Base-by-base conservation (phyloP, 2,329 filamentous ascomycete species). In the Hirsutella minnesotensis region DNA sequence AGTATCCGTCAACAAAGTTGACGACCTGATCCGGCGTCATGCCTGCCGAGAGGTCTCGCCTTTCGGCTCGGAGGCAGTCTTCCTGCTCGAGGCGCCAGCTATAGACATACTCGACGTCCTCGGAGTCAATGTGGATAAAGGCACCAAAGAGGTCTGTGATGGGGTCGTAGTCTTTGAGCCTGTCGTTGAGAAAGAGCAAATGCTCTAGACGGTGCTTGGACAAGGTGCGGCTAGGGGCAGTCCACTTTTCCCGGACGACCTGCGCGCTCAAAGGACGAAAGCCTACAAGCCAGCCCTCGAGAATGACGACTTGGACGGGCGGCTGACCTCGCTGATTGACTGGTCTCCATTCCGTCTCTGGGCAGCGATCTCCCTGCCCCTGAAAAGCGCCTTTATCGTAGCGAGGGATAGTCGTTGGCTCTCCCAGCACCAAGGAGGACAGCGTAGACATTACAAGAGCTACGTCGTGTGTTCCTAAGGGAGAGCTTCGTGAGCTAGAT, bases 271-370 rank as follows among this genome's bases (percentile, higher is more conserved):
- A 61, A 0, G 82, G 62, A 5, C 80, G 77, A 64, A 95, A 95
- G 3, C 87, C 89, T 12, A 94, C 79, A 59, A 83, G 92, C 89
- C 88, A 95, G 16, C 89, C 88, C 61, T 95, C 88, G 49, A 95
- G 80, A 41, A 95, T 76, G 19, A 95, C 72, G 7, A 90, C 77
- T 20, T 74, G 62, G 20, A 75, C 62, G n/a, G 61, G 66, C 3
- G 56, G 59, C 42, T 74, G 67, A 9, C 70, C 71, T 0, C 61
- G 63, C 38, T 58, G 63, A 50, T 78, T 77, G 46, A 82, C 70
- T 13, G 56, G 55, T 21, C 70, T 64, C 85, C 87, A 94, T 38
- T 70, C 56, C 10, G 62, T 64, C 44, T 73, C 63, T 0, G 81
- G 75, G 1, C 75, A 67, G 40, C 88, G 80, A 62, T 94, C 87